These are phyloP conservation scores for Platanthera guangdongensis DNA, from an alignment of 106 monocot species.

Conservation along the genomic window DNA sequence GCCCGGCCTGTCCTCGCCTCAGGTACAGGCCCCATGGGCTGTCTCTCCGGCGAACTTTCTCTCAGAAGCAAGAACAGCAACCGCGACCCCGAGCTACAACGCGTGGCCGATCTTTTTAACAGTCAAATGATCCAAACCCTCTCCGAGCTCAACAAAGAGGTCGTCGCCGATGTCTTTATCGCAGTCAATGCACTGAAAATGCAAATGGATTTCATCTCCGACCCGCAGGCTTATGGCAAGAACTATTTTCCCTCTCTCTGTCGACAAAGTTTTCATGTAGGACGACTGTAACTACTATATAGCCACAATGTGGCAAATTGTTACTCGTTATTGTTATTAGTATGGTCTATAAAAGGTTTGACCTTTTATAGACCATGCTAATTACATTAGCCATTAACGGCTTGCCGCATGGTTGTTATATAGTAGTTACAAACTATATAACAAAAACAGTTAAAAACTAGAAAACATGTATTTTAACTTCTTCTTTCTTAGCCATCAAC, in stretches of 20 bases:
- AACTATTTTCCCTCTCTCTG: neutral
- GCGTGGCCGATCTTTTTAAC: slow-evolving; percentile 48
- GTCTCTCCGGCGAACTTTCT: slow-evolving; percentile 39
- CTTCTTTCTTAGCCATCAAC: too few relatives aligned
- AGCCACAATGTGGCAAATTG: neutral
- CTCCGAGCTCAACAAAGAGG: slow-evolving; percentile 30
- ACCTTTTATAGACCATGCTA: too few relatives aligned
- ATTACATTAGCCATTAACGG: too few relatives aligned
- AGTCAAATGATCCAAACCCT: slow-evolving; percentile 31
- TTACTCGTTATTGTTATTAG: neutral
- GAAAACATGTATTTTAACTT: too few relatives aligned
- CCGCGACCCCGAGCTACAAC: slow-evolving; percentile 36
- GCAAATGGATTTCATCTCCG: slow-evolving; percentile 43
- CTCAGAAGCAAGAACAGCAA: slow-evolving; percentile 21
- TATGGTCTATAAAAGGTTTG: neutral
- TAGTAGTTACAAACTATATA: too few relatives aligned
- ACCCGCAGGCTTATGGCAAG: slow-evolving; percentile 49
- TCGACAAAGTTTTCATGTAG: neutral
- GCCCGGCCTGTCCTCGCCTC: slow-evolving; percentile 34
- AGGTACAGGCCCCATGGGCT: slow-evolving; percentile 41
- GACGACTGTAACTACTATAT: too few relatives aligned
- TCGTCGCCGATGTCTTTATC: slow-evolving; percentile 35
- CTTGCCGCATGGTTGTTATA: too few relatives aligned
- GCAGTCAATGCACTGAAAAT: slow-evolving; percentile 36
- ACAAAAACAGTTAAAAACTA: too few relatives aligned